Percentiles rank a stretch among this genome's conserved stretches.
phyloP scores from a whole-genome alignment of 2,329 filamentous ascomycete species.

The Fusarium pseudoanthophilum region DNA sequence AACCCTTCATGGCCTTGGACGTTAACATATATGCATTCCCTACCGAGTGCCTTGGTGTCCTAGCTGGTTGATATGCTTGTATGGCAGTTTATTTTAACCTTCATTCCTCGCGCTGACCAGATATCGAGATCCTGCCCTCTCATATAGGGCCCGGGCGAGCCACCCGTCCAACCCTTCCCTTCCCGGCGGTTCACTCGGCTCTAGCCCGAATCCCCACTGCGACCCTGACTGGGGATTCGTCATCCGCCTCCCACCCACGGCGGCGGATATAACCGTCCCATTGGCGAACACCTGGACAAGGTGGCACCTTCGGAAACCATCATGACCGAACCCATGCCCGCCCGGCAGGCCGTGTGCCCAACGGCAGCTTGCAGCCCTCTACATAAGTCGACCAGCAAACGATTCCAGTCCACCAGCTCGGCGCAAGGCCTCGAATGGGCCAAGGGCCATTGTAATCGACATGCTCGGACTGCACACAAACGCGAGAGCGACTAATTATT shows the following conservation, averaged over 20 bases:
- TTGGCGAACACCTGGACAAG: conserved; percentile 48
- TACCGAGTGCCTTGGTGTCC: not conserved
- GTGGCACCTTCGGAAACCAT: conserved; percentile 44
- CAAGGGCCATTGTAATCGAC: conserved; percentile 41
- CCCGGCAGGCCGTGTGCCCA: conserved; percentile 39
- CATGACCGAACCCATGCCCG: conserved; percentile 39
- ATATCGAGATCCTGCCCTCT: conserved; percentile 44
- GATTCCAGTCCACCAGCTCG: conserved; percentile 41
- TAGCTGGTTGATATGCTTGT: not conserved
- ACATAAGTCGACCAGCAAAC: conserved; percentile 30
- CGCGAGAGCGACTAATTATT: conserved; percentile 17
- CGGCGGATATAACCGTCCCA: conserved; percentile 49
- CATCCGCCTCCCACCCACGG: conserved; percentile 46
- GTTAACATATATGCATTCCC: conserved; percentile 1
- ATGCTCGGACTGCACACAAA: conserved; percentile 25
- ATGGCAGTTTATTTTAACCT: conserved; percentile 15
- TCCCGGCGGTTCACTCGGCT: conserved; percentile 54
- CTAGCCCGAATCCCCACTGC: conserved; percentile 50
- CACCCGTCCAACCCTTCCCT: conserved; percentile 42
- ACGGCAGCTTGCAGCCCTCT: conserved; percentile 44
- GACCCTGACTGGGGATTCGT: conserved; percentile 49
- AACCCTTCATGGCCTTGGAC: not conserved
- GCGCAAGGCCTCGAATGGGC: conserved; percentile 46
- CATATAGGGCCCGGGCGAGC: conserved; percentile 37
- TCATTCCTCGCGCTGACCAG: conserved; percentile 33